A percentile compares a stretch with the other conserved stretches of the same genome.
phyloP scores from a whole-genome alignment of 1,284 basidiomycete genomes.

The Moesziomyces antarcticus region DNA sequence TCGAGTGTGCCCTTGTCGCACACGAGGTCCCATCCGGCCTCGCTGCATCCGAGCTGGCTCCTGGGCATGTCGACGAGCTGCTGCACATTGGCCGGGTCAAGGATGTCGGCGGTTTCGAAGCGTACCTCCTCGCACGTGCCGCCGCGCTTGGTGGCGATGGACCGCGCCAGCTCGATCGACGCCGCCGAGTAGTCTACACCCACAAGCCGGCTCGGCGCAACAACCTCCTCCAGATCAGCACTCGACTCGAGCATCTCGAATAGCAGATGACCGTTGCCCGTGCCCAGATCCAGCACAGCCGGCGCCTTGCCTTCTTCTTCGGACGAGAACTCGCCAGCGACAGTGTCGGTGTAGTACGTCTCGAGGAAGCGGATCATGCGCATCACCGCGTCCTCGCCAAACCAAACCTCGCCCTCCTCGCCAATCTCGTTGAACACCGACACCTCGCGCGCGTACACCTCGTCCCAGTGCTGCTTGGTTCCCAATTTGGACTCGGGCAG shows the following conservation, averaged over 20 bases:
- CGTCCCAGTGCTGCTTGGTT: constrained; percentile 73
- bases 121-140: constrained; percentile 54
- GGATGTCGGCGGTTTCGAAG: constrained; percentile 66
- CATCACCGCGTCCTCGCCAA: constrained; percentile 81
- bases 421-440: constrained; percentile 81
- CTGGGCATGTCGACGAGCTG: constrained; percentile 9
- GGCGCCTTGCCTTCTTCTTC: constrained; percentile 10
- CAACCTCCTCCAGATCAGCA: constrained; percentile 73
- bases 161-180: constrained; percentile 72
- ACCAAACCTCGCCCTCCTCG: constrained; percentile 92
- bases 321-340: constrained; percentile 5
- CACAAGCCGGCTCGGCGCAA: constrained; percentile 72
- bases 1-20: constrained; percentile 74
- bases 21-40: constrained; percentile 64
- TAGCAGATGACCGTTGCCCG: constrained; percentile 85
- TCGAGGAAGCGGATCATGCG: constrained; percentile 75
- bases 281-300: constrained; percentile 73
- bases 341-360: constrained; percentile 22
- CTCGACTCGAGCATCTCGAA: constrained; percentile 73
- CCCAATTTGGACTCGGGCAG: constrained; percentile 74
- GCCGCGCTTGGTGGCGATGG: constrained; percentile 53
- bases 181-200: constrained; percentile 85
- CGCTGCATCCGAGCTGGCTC: not conserved
- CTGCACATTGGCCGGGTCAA: constrained; percentile 35
- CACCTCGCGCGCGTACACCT: constrained; percentile 72